Evolutionary conservation across 2,329 filamentous ascomycete genomes (phyloP).

Genomic region (Fusarium sp.): DNA sequence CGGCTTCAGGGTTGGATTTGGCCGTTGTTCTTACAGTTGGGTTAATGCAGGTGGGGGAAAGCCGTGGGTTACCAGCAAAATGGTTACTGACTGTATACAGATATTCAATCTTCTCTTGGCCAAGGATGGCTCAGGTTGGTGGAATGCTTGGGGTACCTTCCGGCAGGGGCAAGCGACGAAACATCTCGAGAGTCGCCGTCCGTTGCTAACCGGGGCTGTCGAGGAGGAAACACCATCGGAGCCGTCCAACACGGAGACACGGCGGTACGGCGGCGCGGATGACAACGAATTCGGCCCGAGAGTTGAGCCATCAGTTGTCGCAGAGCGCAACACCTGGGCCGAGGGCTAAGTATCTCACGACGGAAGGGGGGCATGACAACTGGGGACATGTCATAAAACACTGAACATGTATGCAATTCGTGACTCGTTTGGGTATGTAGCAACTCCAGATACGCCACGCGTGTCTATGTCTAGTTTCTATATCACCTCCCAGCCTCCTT

Average conservation of each 20-base stretch:
- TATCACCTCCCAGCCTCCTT: conserved; percentile 67
- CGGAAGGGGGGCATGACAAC: too few relatives aligned
- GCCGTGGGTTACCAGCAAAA: not conserved
- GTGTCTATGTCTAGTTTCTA: conserved; percentile 16
- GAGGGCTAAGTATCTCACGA: conserved; percentile 18
- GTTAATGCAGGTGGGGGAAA: conserved; percentile 67
- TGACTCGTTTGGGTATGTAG: conserved; percentile 34
- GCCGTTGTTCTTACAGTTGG: conserved; percentile 68
- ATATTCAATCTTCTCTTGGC: conserved; percentile 52
- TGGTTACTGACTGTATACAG: conserved; percentile 37
- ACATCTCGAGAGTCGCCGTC: conserved; percentile 40
- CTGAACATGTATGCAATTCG: not conserved
- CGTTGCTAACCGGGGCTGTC: conserved; percentile 51
- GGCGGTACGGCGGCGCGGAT: conserved; percentile 41
- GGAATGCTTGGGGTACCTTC: conserved; percentile 46
- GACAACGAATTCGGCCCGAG: conserved; percentile 40
- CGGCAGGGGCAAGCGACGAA: conserved; percentile 11
- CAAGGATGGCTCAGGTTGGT: conserved; percentile 51
- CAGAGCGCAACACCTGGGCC: conserved; percentile 48
- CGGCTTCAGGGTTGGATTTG: conserved; percentile 69
- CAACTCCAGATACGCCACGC: conserved; percentile 27
- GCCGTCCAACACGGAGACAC: conserved; percentile 19
- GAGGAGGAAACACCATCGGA: conserved; percentile 39
- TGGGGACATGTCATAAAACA: too few relatives aligned
- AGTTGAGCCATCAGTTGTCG: conserved; percentile 47